Base-by-base conservation (phyloP, 306 rosid species). In the Macrotyloma uniflorum region DNA sequence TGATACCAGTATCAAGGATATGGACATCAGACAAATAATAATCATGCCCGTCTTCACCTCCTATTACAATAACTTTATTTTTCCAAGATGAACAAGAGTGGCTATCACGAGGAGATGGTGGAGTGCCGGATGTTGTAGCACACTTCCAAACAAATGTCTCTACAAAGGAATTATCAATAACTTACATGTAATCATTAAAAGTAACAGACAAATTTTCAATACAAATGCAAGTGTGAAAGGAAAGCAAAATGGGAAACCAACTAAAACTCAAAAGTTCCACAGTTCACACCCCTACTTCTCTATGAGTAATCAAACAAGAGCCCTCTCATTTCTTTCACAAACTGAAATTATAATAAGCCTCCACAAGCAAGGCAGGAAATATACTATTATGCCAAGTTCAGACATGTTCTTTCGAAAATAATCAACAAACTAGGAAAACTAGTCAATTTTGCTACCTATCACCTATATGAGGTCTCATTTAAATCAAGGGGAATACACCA, bases 51-150 rank as follows among this genome's bases (percentile, higher is more conserved):
- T 96, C 99, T 93, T 96, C 97, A 13, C 99, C 99, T 51, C 96
- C 99, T 51, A 96, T 79, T 79, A 96, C 96, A 57, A 96, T 86
- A 73, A 91, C 42, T 79, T 88, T 93, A 86, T 91, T 96, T 87
- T 86, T 90, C 96, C 96, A 96, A 49, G 98, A 85, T 32, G 99
- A 93, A 86, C 97, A 96, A 58, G 90, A 87, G 78, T 96, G 99
- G 91, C 99, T 96, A 79, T 90, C 98, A 0, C 99, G 99, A 66
- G 97, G 96, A 76, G 98, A 90, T 53, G 99, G 99, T 2, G 96
- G 93, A 69, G 85, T 70, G 82, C 99, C 98, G 16, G 93, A 82
- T 80, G 99, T 88, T 42, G 83, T 79, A 69, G 96, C 96, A 46
- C 82, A 83, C 79, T 85, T 96, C 99, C 99, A 96, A 26, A 88